Percentiles rank a stretch among this genome's conserved stretches.
Conservation (phyloP, 768 basidiomycete species). For the Tulasnella sp. region DNA sequence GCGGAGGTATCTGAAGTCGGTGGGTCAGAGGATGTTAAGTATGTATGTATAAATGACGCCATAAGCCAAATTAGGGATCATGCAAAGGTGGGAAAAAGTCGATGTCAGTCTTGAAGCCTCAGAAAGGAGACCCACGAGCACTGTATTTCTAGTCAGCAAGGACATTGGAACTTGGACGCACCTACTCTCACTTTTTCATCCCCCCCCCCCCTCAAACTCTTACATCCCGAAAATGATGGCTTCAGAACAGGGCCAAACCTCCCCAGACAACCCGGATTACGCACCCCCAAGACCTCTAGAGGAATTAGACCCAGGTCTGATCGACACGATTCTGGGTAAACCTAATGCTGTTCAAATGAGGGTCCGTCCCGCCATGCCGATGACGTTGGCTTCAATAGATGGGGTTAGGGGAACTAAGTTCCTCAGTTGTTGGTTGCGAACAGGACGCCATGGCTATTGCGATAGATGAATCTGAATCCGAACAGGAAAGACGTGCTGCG, state of each 20-base stretch:
- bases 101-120: not conserved
- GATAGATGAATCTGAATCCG: conserved; percentile 44
- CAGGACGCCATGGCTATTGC: conserved; percentile 59
- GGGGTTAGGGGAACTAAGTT: not conserved
- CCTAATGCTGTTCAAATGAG: conserved; percentile 79
- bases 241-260: conserved; percentile 32
- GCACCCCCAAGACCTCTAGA: conserved; percentile 32
- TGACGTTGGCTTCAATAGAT: not conserved
- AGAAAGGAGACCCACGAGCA: no score
- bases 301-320: conserved; percentile 71
- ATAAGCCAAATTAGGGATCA: not conserved
- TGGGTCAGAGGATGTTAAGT: conserved; percentile 40
- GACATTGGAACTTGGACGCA: not conserved
- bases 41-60: conserved; percentile 28
- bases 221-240: not conserved
- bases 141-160: not conserved
- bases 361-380: conserved; percentile 22
- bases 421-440: conserved; percentile 24
- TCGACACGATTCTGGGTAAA: conserved; percentile 78
- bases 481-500: conserved; percentile 56
- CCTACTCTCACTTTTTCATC: not conserved
- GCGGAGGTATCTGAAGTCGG: conserved; percentile 34
- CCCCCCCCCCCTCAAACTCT: not conserved
- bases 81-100: not conserved
- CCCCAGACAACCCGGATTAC: conserved; percentile 27